A percentile compares a stretch with the other conserved stretches of the same genome.
phyloP scores from a whole-genome alignment of 2,329 filamentous ascomycete genomes.

The Diplodia seriata region DNA sequence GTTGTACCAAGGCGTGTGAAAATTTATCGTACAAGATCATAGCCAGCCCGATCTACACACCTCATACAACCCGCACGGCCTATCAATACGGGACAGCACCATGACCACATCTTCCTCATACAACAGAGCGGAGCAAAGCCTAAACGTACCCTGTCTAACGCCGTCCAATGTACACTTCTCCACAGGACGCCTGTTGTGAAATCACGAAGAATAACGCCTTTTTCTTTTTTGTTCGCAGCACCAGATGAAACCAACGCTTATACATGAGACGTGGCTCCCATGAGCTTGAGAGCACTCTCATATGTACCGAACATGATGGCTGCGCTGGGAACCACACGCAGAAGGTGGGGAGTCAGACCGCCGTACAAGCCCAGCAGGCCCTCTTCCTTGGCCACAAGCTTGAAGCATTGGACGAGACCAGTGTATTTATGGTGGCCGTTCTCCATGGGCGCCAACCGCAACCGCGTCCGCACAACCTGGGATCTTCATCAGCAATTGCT shows the following conservation, averaged over 20 bases:
- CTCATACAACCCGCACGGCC: slow-evolving; percentile 5
- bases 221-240: not conserved
- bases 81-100: slow-evolving; percentile 16
- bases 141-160: slow-evolving; percentile 20
- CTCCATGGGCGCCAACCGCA: slow-evolving; percentile 81
- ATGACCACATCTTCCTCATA: slow-evolving; percentile 7
- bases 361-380: slow-evolving; percentile 87
- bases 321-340: slow-evolving; percentile 88
- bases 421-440: slow-evolving; percentile 82
- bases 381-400: slow-evolving; percentile 85
- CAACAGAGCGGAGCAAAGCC: slow-evolving; percentile 27
- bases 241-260: slow-evolving; percentile 34
- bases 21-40: slow-evolving; percentile 8
- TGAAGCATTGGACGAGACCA: slow-evolving; percentile 86
- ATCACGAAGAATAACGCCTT: slow-evolving; percentile 8
- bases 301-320: slow-evolving; percentile 97
- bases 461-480: slow-evolving; percentile 78
- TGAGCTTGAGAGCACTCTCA: slow-evolving; percentile 56
- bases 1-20: not conserved
- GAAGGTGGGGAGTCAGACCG: slow-evolving; percentile 87
- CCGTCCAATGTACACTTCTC: slow-evolving; percentile 15
- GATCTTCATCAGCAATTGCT: not conserved
- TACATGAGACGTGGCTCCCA: slow-evolving; percentile 54
- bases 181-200: not conserved
- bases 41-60: not conserved